Evolutionary conservation across 352 stramenopile genomes (phyloP), one percentile per base, ranked within the genome.

Genomic region (Globisporangium splendens): DNA sequence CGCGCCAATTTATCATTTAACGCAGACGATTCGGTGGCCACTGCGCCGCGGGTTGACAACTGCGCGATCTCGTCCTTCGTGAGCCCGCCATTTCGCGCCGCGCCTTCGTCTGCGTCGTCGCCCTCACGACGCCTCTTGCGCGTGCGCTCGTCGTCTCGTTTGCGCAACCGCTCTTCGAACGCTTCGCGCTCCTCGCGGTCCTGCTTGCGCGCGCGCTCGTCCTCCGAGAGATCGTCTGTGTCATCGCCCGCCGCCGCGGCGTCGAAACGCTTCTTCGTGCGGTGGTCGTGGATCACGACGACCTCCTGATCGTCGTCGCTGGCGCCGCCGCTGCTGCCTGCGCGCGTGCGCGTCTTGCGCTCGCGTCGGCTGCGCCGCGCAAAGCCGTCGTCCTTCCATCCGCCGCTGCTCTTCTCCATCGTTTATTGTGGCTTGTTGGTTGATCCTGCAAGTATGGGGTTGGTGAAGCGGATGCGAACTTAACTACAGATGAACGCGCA

Each of bases 31-130:
- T 59, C 61, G n/a, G 73, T 63, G 17, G 72, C 65, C 24, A 96
- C 70, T n/a, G 77, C 63, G 31, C 90, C 91, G 13, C 85, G 70
- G 57, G 77, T 90, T 18, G 88, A 73, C 15, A 98, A 73, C 59
- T 96, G 81, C 31, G 77, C 69, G 50, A 98, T 85, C 71, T 98
- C 85, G 28, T 89, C 80, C 28, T 61, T 61, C 10, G 79, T 86
- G 50, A 95, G 80, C 0, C 78, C 74, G 58, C 5, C n/a, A 48
- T 6, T 38, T 56, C 14, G 18, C 44, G 1, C 24, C 24, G 24
- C 24, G 24, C 24, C 24, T 31, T 63, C 52, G 15, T 77, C 60
- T 20, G 65, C 68, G 13, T 42, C 59, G 3, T 62, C 72, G 12
- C 66, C 46, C 8, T 79, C 65, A 1, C 70, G 66, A 8, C 62